Conservation (phyloP, 1,139 yeast genomes). For the Citeromyces hawaiiensis region DNA sequence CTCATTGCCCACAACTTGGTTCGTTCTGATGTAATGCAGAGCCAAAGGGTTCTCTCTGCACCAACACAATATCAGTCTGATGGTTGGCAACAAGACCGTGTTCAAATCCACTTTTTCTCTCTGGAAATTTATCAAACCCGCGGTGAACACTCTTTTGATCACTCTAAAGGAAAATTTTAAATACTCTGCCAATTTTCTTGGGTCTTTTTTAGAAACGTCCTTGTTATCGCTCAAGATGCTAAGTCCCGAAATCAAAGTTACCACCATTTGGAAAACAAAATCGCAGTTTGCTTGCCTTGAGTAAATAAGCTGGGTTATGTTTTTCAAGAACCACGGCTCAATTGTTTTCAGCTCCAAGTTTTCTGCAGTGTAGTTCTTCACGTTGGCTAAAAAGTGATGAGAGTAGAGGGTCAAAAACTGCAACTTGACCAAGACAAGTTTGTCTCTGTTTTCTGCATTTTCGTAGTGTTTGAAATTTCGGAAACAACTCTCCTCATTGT, state of each 20-base stretch:
- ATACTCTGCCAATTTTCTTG: conserved; percentile 11
- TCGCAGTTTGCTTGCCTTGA: conserved; percentile 15
- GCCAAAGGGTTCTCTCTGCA: conserved; percentile 30
- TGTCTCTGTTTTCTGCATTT: conserved; percentile 15
- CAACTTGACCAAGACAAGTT: conserved; percentile 14
- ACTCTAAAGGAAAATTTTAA: conserved; percentile 19
- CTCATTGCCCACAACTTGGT: background rate
- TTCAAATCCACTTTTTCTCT: conserved; percentile 7
- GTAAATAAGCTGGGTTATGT: conserved; percentile 13
- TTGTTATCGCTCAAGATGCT: conserved; percentile 14
- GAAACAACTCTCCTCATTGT: background rate
- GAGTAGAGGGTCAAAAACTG: conserved; percentile 15
- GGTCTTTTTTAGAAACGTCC: conserved; percentile 3
- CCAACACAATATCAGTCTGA: conserved; percentile 44
- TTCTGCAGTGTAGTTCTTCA: conserved; percentile 15
- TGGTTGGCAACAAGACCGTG: conserved; percentile 14
- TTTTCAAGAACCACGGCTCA: conserved; percentile 20
- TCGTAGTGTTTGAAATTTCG: conserved; percentile 12
- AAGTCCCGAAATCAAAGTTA: conserved; percentile 17
- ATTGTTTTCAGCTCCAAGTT: conserved; percentile 17
- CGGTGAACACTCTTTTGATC: conserved; percentile 15
- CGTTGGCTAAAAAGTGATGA: conserved; percentile 14
- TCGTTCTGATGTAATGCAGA: conserved; percentile 7
- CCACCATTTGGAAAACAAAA: conserved; percentile 16
- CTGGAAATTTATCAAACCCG: conserved; percentile 11